Conservation (phyloP, 805 yeast species). For the Candida ficus region DNA sequence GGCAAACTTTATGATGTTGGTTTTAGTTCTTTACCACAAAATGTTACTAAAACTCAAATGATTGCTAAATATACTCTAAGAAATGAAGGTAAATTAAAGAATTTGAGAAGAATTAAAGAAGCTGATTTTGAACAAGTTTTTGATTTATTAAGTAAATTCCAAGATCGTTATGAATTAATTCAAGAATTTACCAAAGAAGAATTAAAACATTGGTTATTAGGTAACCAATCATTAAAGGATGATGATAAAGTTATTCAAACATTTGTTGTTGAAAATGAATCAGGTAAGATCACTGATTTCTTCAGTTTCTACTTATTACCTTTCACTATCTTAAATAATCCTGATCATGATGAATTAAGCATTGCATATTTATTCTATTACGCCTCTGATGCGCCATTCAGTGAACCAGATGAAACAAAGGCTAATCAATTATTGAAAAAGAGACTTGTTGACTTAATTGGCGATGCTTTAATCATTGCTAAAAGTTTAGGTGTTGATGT, state of each 20-base stretch:
- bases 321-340: constrained; percentile 69
- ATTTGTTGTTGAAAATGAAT: constrained; percentile 61
- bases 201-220: constrained; percentile 76
- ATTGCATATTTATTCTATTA: constrained; percentile 89
- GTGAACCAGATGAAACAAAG: constrained; percentile 32
- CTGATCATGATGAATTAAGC: constrained; percentile 60
- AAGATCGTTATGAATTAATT: constrained; percentile 63
- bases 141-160: constrained; percentile 55
- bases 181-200: constrained; percentile 70
- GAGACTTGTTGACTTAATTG: constrained; percentile 57
- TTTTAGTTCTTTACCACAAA: constrained; percentile 73
- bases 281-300: constrained; percentile 74
- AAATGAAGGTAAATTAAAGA: constrained; percentile 42
- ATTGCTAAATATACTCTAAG: constrained; percentile 62
- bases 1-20: constrained; percentile 84
- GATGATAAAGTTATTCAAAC: constrained; percentile 57
- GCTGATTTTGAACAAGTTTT: constrained; percentile 63
- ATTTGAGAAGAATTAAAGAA: constrained; percentile 45
- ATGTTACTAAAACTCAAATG: constrained; percentile 66
- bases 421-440: constrained; percentile 42
- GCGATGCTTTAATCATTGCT: constrained; percentile 74
- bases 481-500: constrained; percentile 74
- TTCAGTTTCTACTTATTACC: constrained; percentile 87
- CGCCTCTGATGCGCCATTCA: constrained; percentile 63
- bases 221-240: constrained; percentile 33